These are phyloP conservation scores for Geosiphon pyriformis DNA, from an alignment of 192 early-diverging fungal species.

Conservation along the genomic window DNA sequence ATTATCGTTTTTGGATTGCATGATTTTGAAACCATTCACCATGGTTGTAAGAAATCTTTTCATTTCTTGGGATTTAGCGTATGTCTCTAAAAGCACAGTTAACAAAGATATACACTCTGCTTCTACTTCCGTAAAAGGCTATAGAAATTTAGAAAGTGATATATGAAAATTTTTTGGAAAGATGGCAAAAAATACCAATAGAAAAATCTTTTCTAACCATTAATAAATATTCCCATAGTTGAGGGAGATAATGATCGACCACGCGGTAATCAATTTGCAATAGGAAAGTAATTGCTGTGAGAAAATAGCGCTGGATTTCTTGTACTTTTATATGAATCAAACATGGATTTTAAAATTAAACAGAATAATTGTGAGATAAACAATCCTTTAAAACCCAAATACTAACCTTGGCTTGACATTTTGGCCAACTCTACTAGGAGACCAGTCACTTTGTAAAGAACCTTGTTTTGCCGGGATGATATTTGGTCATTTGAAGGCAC, in stretches of 20 bases:
- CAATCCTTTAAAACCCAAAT: background rate
- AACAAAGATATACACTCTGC: background rate
- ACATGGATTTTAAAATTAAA: too few species aligned
- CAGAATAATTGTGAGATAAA: too few species aligned
- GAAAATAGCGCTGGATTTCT: background rate
- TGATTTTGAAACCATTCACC: background rate
- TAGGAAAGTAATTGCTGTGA: background rate
- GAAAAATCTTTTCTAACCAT: background rate
- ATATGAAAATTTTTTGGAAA: background rate
- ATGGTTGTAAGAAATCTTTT: background rate
- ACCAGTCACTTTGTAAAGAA: background rate
- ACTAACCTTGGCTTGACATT: background rate
- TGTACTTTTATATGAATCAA: too few species aligned
- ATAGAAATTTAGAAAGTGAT: background rate
- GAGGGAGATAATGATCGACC: background rate
- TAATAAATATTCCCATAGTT: background rate
- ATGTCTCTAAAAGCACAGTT: background rate
- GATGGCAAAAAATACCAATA: background rate
- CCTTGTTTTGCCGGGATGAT: background rate
- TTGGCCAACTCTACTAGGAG: background rate
- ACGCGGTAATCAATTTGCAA: slow-evolving; percentile 2
- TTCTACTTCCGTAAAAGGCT: background rate
- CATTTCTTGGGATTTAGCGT: slow-evolving; percentile 18
- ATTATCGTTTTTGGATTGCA: background rate
- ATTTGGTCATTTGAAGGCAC: background rate